phyloP scores from a whole-genome alignment of 1,139 yeast genomes.

The Cylindricascospora bacillispora region DNA sequence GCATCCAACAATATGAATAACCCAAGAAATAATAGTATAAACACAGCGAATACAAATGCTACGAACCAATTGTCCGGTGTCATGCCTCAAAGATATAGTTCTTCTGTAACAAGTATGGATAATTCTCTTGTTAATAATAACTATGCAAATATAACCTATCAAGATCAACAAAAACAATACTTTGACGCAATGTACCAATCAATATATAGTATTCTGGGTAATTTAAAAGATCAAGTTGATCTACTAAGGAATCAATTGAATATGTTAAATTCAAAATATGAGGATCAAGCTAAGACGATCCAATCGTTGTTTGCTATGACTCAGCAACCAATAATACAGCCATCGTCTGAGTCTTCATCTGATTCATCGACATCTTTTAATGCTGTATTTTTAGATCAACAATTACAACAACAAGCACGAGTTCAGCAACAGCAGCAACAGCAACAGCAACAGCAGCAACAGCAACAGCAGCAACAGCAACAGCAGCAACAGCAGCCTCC shows the following conservation, averaged over 20 bases:
- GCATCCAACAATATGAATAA: too few species aligned
- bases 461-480: not conserved
- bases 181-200: constrained; percentile 8
- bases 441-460: constrained; percentile 1
- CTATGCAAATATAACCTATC: too few species aligned
- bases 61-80: too few species aligned
- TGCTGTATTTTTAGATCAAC: constrained; percentile 1
- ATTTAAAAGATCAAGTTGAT: constrained; percentile 11
- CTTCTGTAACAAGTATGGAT: too few species aligned
- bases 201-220: constrained; percentile 7
- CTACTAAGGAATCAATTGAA: constrained; percentile 7
- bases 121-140: too few species aligned
- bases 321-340: constrained; percentile 2
- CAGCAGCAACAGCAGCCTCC: not conserved
- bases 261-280: constrained; percentile 6
- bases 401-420: constrained; percentile 1
- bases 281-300: constrained; percentile 5
- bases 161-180: constrained; percentile 3
- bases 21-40: too few species aligned
- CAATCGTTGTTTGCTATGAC: constrained; percentile 2
- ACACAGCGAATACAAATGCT: too few species aligned
- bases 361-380: constrained; percentile 1
- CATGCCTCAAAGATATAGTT: too few species aligned
- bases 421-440: not conserved
- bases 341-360: constrained; percentile 2